phyloP scores from a whole-genome alignment of 352 stramenopile species.

The Globisporangium lucens region DNA sequence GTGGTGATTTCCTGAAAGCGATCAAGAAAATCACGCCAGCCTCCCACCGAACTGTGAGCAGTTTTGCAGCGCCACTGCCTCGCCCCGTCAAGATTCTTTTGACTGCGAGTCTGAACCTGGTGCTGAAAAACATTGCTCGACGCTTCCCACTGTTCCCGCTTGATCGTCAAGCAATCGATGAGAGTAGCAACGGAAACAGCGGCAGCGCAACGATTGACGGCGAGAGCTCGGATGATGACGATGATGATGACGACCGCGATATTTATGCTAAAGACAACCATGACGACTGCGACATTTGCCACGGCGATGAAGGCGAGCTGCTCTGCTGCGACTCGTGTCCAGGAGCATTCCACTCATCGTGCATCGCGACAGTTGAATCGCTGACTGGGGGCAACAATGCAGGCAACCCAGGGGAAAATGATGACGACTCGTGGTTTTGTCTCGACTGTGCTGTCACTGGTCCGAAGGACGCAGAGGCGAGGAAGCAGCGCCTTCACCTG shows the following conservation, averaged over 20 bases:
- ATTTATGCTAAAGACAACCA: slow-evolving; percentile 65
- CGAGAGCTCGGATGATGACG: slow-evolving; percentile 19
- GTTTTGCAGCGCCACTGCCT: slow-evolving; percentile 73
- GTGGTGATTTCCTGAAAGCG: slow-evolving; percentile 65
- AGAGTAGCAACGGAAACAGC: slow-evolving; percentile 14
- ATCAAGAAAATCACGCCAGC: slow-evolving; percentile 81
- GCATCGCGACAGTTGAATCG: slow-evolving; percentile 24
- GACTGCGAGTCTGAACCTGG: slow-evolving; percentile 27
- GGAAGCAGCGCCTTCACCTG: slow-evolving; percentile 25
- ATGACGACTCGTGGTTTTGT: slow-evolving; percentile 47
- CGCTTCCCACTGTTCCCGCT: slow-evolving; percentile 70
- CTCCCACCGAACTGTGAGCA: slow-evolving; percentile 68
- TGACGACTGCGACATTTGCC: slow-evolving; percentile 68
- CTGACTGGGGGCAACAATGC: not conserved
- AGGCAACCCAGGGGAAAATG: not conserved
- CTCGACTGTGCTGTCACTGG: slow-evolving; percentile 35
- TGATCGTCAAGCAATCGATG: slow-evolving; percentile 41
- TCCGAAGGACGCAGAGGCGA: slow-evolving; percentile 20
- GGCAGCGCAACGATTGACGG: not conserved
- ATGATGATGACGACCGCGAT: slow-evolving; percentile 50
- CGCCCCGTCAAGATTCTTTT: slow-evolving; percentile 48
- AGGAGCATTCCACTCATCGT: slow-evolving; percentile 53
- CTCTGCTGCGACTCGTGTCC: slow-evolving; percentile 63
- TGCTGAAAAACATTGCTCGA: slow-evolving; percentile 43
- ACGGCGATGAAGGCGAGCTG: slow-evolving; percentile 55